Conservation (phyloP, 768 basidiomycete genomes). For the Cyclocybe cylindracea region DNA sequence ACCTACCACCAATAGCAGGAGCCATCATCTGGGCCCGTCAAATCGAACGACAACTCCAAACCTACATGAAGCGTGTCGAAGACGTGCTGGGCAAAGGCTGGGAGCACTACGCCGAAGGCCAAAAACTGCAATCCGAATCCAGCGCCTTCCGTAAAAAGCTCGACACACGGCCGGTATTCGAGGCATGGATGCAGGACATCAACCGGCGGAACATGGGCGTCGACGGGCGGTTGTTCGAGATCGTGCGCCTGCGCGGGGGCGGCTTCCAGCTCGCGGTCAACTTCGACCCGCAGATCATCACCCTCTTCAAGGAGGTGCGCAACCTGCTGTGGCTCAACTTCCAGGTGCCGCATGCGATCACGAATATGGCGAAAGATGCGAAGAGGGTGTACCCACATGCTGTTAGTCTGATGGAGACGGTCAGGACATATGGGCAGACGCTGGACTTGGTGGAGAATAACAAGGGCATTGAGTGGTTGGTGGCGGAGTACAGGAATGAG, state of each 20-base stretch:
- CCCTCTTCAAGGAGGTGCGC: constrained; percentile 96
- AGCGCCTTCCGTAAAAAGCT: constrained; percentile 94
- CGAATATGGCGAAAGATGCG: constrained; percentile 98
- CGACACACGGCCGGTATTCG: constrained; percentile 90
- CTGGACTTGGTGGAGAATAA: constrained; percentile 89
- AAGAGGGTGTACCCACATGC: constrained; percentile 98
- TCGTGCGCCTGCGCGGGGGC: constrained; percentile 57
- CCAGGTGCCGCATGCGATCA: constrained; percentile 91
- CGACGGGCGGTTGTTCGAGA: constrained; percentile 90
- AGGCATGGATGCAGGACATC: constrained; percentile 97
- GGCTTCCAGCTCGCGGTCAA: constrained; percentile 91
- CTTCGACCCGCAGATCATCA: constrained; percentile 98
- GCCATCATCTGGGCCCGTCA: constrained; percentile 99
- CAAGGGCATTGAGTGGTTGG: constrained; percentile 90
- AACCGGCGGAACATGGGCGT: constrained; percentile 91
- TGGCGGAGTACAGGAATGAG: constrained; percentile 93
- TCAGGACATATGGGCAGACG: constrained; percentile 96
- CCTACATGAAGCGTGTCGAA: constrained; percentile 99
- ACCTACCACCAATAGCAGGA: constrained; percentile 96
- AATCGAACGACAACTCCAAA: constrained; percentile 92
- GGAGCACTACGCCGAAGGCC: constrained; percentile 99
- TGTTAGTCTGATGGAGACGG: constrained; percentile 97
- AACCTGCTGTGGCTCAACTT: constrained; percentile 96
- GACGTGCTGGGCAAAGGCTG: constrained; percentile 98
- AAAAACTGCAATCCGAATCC: constrained; percentile 92